Percentiles rank a stretch among this genome's conserved stretches.
These are phyloP conservation scores for Bifiguratus adelaidae DNA, from an alignment of 192 early-diverging fungal species.

Conservation along the genomic window DNA sequence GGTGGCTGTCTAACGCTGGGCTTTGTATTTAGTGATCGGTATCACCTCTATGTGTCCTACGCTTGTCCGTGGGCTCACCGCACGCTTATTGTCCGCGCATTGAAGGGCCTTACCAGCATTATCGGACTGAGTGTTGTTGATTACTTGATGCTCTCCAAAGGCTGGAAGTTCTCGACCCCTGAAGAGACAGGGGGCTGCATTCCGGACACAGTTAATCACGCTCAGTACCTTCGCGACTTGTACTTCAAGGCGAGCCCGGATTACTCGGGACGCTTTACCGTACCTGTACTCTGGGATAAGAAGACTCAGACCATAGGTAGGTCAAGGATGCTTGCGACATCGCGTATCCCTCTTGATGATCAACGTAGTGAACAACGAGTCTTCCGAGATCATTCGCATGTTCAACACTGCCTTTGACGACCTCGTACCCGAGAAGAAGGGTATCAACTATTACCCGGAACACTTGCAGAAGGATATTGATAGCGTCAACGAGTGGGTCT, in stretches of 20 bases:
- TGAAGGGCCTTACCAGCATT: constrained; percentile 81
- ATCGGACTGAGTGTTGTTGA: constrained; percentile 84
- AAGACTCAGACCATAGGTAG: constrained; percentile 75
- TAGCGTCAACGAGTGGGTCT: constrained; percentile 82
- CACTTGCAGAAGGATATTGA: constrained; percentile 70
- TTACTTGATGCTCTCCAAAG: constrained; percentile 64
- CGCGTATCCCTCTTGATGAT: neutral
- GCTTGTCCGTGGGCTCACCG: constrained; percentile 81
- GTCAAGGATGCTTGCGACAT: neutral
- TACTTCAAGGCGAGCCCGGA: constrained; percentile 80
- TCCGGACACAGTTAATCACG: constrained; percentile 63
- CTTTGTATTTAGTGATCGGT: constrained; percentile 39
- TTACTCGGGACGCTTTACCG: constrained; percentile 59
- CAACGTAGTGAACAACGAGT: constrained; percentile 82
- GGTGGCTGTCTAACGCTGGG: neutral
- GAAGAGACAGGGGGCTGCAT: constrained; percentile 70
- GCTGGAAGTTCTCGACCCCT: constrained; percentile 69
- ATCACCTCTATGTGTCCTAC: constrained; percentile 67
- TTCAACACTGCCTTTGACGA: constrained; percentile 86
- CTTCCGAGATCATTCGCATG: constrained; percentile 92
- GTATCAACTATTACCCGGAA: constrained; percentile 73
- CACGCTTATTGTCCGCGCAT: constrained; percentile 71
- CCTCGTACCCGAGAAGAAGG: constrained; percentile 47
- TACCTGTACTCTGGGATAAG: constrained; percentile 97
- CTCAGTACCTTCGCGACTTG: constrained; percentile 70